These are phyloP conservation scores for Forsythia viridissima DNA, from an alignment of 257 asterid genomes.

Conservation along the genomic window DNA sequence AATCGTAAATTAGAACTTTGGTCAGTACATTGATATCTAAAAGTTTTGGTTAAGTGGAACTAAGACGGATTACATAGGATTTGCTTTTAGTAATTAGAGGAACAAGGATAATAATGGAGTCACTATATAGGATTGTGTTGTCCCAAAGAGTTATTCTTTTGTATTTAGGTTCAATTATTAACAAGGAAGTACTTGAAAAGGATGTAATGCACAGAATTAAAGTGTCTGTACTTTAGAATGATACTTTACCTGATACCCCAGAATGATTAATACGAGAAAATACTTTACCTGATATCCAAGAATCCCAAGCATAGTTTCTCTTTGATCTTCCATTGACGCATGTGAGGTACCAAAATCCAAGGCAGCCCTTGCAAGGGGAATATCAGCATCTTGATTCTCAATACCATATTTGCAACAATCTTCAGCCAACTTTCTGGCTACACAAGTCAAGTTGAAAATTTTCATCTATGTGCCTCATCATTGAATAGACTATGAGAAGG, in stretches of 20 bases:
- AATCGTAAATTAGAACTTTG: background rate
- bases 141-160: background rate
- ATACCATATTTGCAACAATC: slow-evolving; percentile 87
- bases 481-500: slow-evolving; percentile 24
- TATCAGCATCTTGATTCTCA: slow-evolving; percentile 69
- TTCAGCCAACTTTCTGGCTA: slow-evolving; percentile 85
- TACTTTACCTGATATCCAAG: slow-evolving; percentile 72
- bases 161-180: background rate
- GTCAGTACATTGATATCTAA: background rate
- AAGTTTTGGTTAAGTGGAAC: background rate
- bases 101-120: background rate
- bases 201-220: background rate
- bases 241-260: slow-evolving; percentile 67
- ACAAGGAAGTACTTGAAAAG: background rate
- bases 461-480: slow-evolving; percentile 19
- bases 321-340: slow-evolving; percentile 78
- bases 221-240: background rate
- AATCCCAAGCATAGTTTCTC: slow-evolving; percentile 78
- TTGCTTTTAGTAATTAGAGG: background rate
- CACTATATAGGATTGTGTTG: background rate
- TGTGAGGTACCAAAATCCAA: slow-evolving; percentile 80
- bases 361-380: slow-evolving; percentile 66
- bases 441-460: slow-evolving; percentile 37
- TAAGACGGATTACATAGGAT: background rate
- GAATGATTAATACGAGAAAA: slow-evolving; percentile 22